These are phyloP conservation scores for Strobilomyces echinocephalus DNA, from an alignment of 768 basidiomycete species.

Conservation along the genomic window DNA sequence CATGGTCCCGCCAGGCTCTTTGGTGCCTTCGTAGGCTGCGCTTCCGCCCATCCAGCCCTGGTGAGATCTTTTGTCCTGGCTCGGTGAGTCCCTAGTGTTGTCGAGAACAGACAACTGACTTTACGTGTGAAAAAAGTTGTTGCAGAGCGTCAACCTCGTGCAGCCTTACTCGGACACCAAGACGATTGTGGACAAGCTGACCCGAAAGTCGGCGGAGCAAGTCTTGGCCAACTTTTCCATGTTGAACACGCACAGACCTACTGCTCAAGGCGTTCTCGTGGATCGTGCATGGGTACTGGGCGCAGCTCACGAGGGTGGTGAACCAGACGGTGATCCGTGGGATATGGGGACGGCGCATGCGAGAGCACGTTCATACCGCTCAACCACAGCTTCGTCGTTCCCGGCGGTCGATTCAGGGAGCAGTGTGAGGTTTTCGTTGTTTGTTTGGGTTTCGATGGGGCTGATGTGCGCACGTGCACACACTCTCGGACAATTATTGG, in stretches of 20 bases:
- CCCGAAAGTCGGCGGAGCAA: slow-evolving; percentile 54
- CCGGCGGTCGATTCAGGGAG: slow-evolving; percentile 82
- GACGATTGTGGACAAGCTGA: slow-evolving; percentile 89
- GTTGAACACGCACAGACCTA: slow-evolving; percentile 60
- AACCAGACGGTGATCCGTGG: slow-evolving; percentile 65
- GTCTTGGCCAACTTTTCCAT: slow-evolving; percentile 66
- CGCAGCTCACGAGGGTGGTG: slow-evolving; percentile 68
- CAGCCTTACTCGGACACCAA: slow-evolving; percentile 74
- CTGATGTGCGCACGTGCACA: no score
- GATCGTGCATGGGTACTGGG: slow-evolving; percentile 86
- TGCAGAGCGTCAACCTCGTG: slow-evolving; percentile 85
- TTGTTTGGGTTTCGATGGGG: background rate
- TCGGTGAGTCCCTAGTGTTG: slow-evolving; percentile 38
- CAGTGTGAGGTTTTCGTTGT: slow-evolving; percentile 52
- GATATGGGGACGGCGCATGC: slow-evolving; percentile 47
- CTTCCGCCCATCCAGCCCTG: slow-evolving; percentile 68
- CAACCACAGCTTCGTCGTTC: slow-evolving; percentile 88
- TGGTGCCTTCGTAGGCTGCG: slow-evolving; percentile 61
- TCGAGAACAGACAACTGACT: background rate
- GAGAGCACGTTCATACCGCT: slow-evolving; percentile 85
- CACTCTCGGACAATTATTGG: slow-evolving; percentile 65
- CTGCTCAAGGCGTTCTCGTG: slow-evolving; percentile 67
- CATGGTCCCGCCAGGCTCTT: slow-evolving; percentile 46
- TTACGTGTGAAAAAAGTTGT: slow-evolving; percentile 39
- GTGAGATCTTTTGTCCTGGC: slow-evolving; percentile 88